These are phyloP conservation scores for Ascodesmis nigricans DNA, from an alignment of 495 filamentous ascomycete genomes.

Conservation along the genomic window DNA sequence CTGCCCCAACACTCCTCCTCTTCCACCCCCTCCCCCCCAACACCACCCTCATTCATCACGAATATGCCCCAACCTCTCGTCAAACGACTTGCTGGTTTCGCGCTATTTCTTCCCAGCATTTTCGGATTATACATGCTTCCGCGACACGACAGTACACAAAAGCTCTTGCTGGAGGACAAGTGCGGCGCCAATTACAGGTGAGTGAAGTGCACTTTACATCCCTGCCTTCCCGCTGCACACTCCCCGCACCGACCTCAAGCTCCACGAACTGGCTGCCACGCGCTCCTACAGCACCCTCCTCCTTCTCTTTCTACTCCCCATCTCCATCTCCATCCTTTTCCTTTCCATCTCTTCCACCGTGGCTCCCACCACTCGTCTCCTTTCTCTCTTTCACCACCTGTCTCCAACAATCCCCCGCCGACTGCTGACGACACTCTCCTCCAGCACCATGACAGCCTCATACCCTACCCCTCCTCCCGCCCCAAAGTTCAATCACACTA, in stretches of 20 bases:
- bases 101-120: too few relatives aligned
- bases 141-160: too few relatives aligned
- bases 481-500: slow-evolving; percentile 51
- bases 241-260: slow-evolving; percentile 6
- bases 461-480: slow-evolving; percentile 36
- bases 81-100: too few relatives aligned
- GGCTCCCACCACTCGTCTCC: slow-evolving; percentile 25
- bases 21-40: too few relatives aligned
- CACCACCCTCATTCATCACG: too few relatives aligned
- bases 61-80: too few relatives aligned
- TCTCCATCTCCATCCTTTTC: slow-evolving; percentile 10
- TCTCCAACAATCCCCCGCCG: slow-evolving; percentile 24
- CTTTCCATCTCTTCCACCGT: slow-evolving; percentile 21
- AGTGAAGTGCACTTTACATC: neutral
- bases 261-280: too few relatives aligned
- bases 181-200: too few relatives aligned
- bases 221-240: slow-evolving; percentile 8
- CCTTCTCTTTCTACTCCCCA: slow-evolving; percentile 6
- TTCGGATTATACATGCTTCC: too few relatives aligned
- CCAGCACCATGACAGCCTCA: slow-evolving; percentile 40
- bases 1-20: too few relatives aligned
- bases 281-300: too few relatives aligned
- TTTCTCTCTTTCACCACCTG: slow-evolving; percentile 23
- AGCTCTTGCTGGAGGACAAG: too few relatives aligned
- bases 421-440: slow-evolving; percentile 28